Percentiles rank a stretch among this genome's conserved stretches.
Conservation (phyloP, 2,329 filamentous ascomycete species). For the Fusarium citri region DNA sequence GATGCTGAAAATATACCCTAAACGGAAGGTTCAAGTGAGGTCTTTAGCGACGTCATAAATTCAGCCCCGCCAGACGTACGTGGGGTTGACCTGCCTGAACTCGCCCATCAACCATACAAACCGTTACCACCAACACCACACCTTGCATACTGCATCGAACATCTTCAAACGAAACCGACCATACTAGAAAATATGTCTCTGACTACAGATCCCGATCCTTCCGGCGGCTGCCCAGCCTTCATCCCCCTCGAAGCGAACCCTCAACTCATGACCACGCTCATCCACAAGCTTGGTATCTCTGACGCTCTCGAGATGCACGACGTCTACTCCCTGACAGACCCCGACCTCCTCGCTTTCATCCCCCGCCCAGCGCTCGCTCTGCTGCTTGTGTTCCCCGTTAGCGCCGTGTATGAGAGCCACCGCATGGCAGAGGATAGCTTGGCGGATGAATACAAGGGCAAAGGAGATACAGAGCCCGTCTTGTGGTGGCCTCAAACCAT, state of each 20-base stretch:
- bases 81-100: conserved; percentile 12
- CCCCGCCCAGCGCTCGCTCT: conserved; percentile 89
- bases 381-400: conserved; percentile 91
- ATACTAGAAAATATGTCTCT: conserved; percentile 46
- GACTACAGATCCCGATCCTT: conserved; percentile 55
- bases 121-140: background rate
- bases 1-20: background rate
- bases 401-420: conserved; percentile 79
- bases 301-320: conserved; percentile 83
- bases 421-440: conserved; percentile 78
- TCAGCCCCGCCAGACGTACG: conserved; percentile 19
- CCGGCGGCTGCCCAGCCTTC: conserved; percentile 59
- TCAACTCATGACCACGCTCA: conserved; percentile 84
- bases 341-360: conserved; percentile 85
- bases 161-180: background rate
- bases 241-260: conserved; percentile 80
- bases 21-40: background rate
- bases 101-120: background rate
- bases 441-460: conserved; percentile 72
- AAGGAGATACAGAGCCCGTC: conserved; percentile 78
- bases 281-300: conserved; percentile 87
- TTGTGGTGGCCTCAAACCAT: conserved; percentile 97
- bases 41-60: conserved; percentile 29
- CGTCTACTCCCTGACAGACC: conserved; percentile 90
- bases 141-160: background rate